A percentile compares a stretch with the other conserved stretches of the same genome.
Evolutionary conservation across 2,329 filamentous ascomycete species (phyloP).

Genomic region (Pseudonectria buxi): DNA sequence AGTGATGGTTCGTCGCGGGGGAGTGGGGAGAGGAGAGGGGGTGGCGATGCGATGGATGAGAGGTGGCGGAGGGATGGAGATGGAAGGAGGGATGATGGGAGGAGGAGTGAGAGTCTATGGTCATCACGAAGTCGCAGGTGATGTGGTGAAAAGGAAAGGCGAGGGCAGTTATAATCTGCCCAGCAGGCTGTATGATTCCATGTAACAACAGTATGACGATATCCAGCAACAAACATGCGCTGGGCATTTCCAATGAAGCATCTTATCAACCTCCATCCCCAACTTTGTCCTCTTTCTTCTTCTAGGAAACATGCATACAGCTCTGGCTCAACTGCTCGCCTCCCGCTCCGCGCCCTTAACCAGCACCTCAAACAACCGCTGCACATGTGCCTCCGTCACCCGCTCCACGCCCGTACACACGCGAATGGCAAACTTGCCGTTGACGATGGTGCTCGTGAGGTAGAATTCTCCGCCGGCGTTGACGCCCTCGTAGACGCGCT

Average conservation of each 20-base stretch:
- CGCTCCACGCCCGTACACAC: constrained; percentile 67
- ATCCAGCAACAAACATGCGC: no score
- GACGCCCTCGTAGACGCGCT: constrained; percentile 66
- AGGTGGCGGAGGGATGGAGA: neutral
- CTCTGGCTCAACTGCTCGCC: constrained; percentile 2
- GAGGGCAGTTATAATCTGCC: no score
- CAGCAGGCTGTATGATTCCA: no score
- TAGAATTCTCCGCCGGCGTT: constrained; percentile 73
- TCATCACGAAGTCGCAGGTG: no score
- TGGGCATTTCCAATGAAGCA: no score
- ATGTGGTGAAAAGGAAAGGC: no score
- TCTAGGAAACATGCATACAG: no score
- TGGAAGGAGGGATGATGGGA: neutral
- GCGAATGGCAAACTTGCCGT: constrained; percentile 69
- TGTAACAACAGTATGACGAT: no score
- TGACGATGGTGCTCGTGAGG: constrained; percentile 70
- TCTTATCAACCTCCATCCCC: no score
- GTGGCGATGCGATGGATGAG: neutral
- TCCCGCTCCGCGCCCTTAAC: constrained; percentile 51
- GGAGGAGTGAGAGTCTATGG: no score
- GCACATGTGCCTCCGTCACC: constrained; percentile 65
- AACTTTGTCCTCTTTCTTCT: no score
- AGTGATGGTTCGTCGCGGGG: no score
- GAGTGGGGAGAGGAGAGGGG: neutral
- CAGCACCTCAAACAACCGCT: constrained; percentile 67